Conservation (phyloP, 805 yeast species). For the Saccharomycopsis sp. region DNA sequence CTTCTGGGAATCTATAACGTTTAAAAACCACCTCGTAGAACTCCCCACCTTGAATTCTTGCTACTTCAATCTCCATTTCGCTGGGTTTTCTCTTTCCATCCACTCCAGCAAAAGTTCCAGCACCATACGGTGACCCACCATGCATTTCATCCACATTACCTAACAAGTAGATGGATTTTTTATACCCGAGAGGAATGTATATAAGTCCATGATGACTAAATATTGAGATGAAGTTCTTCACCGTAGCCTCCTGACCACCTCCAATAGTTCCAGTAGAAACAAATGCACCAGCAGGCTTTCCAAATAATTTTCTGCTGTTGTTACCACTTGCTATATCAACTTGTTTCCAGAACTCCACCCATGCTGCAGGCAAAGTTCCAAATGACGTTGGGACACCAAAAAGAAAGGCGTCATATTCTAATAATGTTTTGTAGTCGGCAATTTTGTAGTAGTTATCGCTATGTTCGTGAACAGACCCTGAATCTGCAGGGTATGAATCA, state of each 20-base stretch:
- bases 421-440: slow-evolving; percentile 53
- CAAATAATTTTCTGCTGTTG: slow-evolving; percentile 51
- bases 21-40: slow-evolving; percentile 37
- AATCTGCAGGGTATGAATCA: slow-evolving; percentile 37
- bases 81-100: slow-evolving; percentile 71
- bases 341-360: slow-evolving; percentile 68
- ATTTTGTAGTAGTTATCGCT: slow-evolving; percentile 51
- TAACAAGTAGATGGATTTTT: slow-evolving; percentile 46
- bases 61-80: slow-evolving; percentile 56
- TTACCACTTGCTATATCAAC: slow-evolving; percentile 76
- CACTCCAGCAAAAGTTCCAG: slow-evolving; percentile 70
- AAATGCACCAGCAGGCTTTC: slow-evolving; percentile 70
- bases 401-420: slow-evolving; percentile 68
- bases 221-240: slow-evolving; percentile 54
- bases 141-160: slow-evolving; percentile 56
- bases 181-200: slow-evolving; percentile 74
- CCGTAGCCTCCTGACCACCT: slow-evolving; percentile 78
- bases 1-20: not conserved
- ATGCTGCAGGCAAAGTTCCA: slow-evolving; percentile 76
- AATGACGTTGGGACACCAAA: slow-evolving; percentile 85
- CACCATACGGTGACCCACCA: slow-evolving; percentile 85
- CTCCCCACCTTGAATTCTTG: slow-evolving; percentile 58
- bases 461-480: slow-evolving; percentile 50
- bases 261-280: slow-evolving; percentile 69
- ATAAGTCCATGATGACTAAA: slow-evolving; percentile 77